Evolutionary conservation across 768 basidiomycete genomes (phyloP).

Genomic region (Rhizopogon vinicolor): DNA sequence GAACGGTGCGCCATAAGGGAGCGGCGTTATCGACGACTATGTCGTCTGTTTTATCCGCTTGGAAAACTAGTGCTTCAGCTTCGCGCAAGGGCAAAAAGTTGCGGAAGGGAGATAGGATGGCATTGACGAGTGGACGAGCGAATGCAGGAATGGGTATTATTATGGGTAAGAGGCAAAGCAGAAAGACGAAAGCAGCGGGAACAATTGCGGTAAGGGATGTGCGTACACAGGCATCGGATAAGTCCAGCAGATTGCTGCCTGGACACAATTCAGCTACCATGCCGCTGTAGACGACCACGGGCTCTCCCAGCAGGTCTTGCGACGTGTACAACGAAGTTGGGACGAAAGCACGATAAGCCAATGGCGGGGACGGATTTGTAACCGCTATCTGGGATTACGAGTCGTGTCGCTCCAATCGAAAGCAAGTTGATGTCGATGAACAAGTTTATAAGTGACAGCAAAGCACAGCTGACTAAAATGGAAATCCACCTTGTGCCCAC

Average conservation of each 20-base stretch:
- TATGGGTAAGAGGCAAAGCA: constrained; percentile 36
- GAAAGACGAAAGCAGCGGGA: constrained; percentile 43
- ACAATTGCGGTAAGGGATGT: constrained; percentile 46
- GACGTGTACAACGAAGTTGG: neutral
- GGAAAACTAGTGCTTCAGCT: constrained; percentile 45
- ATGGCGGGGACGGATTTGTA: too few species aligned
- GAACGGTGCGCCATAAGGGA: constrained; percentile 56
- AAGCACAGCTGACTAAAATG: too few species aligned
- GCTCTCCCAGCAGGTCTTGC: too few species aligned
- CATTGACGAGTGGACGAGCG: constrained; percentile 11
- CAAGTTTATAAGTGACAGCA: too few species aligned
- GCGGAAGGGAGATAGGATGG: constrained; percentile 26
- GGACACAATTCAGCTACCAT: constrained; percentile 10
- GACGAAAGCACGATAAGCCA: neutral
- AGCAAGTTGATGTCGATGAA: too few species aligned
- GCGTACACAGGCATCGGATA: constrained; percentile 43
- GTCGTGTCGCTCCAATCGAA: too few species aligned
- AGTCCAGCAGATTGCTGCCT: constrained; percentile 26
- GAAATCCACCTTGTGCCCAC: too few species aligned
- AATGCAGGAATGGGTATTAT: constrained; percentile 16
- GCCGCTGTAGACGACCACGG: neutral
- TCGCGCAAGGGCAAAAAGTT: constrained; percentile 48
- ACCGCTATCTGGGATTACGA: too few species aligned
- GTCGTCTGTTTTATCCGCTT: neutral
- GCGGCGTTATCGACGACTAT: constrained; percentile 8